phyloP scores from a whole-genome alignment of 2,329 filamentous ascomycete genomes.

The Lecanicillium sp. region DNA sequence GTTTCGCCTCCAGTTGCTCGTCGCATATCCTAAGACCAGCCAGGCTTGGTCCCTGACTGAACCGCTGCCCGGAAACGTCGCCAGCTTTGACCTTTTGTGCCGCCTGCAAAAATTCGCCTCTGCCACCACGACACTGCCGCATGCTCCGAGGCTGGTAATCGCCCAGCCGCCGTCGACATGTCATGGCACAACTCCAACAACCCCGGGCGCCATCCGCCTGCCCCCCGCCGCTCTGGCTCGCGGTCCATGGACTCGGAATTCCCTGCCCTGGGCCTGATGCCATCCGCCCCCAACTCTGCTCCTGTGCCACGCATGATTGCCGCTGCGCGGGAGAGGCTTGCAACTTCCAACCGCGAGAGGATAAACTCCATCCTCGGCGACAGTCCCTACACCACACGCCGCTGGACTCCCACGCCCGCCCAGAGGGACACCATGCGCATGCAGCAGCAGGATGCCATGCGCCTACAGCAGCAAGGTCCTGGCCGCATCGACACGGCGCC shows the following conservation, averaged over 20 bases:
- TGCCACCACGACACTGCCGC: too few species aligned
- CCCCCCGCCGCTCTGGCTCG: not conserved
- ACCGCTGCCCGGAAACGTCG: too few species aligned
- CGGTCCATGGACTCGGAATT: not conserved
- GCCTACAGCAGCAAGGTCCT: not conserved
- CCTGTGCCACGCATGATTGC: slow-evolving; percentile 2
- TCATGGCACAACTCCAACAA: slow-evolving; percentile 10
- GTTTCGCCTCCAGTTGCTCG: too few species aligned
- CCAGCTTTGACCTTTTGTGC: too few species aligned
- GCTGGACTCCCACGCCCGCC: not conserved
- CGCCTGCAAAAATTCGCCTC: too few species aligned
- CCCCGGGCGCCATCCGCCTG: not conserved
- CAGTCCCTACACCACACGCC: slow-evolving; percentile 10
- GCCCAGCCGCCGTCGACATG: too few species aligned
- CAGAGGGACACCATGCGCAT: not conserved
- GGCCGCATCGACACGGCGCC: not conserved
- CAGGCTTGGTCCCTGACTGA: too few species aligned
- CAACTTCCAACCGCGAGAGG: slow-evolving; percentile 1
- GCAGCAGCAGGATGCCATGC: not conserved
- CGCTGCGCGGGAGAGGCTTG: not conserved
- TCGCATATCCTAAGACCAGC: too few species aligned
- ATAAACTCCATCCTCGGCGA: slow-evolving; percentile 8
- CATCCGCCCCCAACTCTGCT: not conserved
- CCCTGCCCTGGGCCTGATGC: not conserved
- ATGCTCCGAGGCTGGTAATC: too few species aligned